A percentile compares a stretch with the other conserved stretches of the same genome.
phyloP scores from a whole-genome alignment of 2,329 filamentous ascomycete genomes.

The Claviceps paspali region DNA sequence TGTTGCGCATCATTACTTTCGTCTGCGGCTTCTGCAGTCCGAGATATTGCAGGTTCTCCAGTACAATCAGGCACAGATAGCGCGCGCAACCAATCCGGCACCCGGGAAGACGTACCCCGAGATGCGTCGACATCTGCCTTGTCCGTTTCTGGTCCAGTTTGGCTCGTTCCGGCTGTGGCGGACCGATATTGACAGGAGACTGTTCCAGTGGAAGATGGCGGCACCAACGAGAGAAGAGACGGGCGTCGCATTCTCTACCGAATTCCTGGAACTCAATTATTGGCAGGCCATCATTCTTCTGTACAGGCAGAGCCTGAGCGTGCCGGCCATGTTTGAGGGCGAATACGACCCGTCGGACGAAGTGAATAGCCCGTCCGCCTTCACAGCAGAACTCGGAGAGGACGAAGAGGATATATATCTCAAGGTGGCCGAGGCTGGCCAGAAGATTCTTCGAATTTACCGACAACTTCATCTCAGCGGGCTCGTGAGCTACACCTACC shows the following conservation, averaged over 20 bases:
- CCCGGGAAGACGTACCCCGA: constrained; percentile 52
- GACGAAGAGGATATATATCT: constrained; percentile 87
- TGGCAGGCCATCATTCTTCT: constrained; percentile 96
- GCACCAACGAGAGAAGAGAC: constrained; percentile 66
- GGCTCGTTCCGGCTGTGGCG: constrained; percentile 81
- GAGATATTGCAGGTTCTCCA: constrained; percentile 91
- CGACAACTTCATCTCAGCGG: constrained; percentile 75
- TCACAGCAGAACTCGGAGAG: constrained; percentile 50
- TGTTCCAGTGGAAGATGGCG: constrained; percentile 75
- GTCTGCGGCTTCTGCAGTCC: constrained; percentile 74
- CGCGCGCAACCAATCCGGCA: constrained; percentile 47
- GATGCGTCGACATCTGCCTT: constrained; percentile 66
- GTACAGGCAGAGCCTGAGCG: constrained; percentile 77
- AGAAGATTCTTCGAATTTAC: constrained; percentile 83
- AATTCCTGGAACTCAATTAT: constrained; percentile 90
- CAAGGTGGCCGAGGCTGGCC: constrained; percentile 88
- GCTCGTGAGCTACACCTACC: constrained; percentile 88
- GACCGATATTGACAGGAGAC: constrained; percentile 65
- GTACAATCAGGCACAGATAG: constrained; percentile 74
- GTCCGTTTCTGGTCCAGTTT: constrained; percentile 72
- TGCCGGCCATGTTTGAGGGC: constrained; percentile 69
- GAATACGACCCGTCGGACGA: constrained; percentile 56
- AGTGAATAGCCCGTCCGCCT: constrained; percentile 46
- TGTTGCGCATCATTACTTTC: constrained; percentile 84
- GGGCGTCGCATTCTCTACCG: constrained; percentile 74